Conservation (phyloP, 495 filamentous ascomycete species). For the Hyaloscypha hepaticicola region DNA sequence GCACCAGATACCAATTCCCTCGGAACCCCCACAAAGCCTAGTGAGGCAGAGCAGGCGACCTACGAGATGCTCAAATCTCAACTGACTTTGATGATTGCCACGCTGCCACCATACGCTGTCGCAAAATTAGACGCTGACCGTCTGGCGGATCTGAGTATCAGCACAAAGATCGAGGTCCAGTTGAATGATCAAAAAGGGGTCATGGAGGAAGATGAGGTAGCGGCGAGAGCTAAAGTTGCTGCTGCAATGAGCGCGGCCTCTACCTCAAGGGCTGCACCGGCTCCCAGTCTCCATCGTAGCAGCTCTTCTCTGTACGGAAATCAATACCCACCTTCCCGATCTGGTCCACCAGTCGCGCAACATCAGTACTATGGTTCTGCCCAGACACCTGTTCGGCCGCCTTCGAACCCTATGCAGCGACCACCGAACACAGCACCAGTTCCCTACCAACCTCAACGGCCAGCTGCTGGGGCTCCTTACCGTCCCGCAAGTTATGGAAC, state of each 20-base stretch:
- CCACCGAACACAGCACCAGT: slow-evolving; percentile 22
- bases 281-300: slow-evolving; percentile 24
- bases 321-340: slow-evolving; percentile 26
- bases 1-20: slow-evolving; percentile 47
- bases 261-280: neutral
- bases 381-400: slow-evolving; percentile 28
- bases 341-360: slow-evolving; percentile 3
- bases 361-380: slow-evolving; percentile 26
- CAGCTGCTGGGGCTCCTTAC: slow-evolving; percentile 24
- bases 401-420: slow-evolving; percentile 20
- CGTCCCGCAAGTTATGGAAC: slow-evolving; percentile 18
- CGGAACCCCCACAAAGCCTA: slow-evolving; percentile 48
- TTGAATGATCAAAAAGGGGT: slow-evolving; percentile 71
- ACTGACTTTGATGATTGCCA: slow-evolving; percentile 67
- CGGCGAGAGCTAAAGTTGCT: slow-evolving; percentile 35
- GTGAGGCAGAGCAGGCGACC: slow-evolving; percentile 64
- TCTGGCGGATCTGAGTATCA: slow-evolving; percentile 76
- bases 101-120: slow-evolving; percentile 80
- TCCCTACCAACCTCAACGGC: slow-evolving; percentile 27
- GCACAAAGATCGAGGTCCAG: slow-evolving; percentile 73
- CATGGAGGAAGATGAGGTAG: slow-evolving; percentile 81
- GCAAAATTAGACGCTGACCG: slow-evolving; percentile 84
- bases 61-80: slow-evolving; percentile 77
- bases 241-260: slow-evolving; percentile 13
- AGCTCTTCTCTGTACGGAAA: slow-evolving; percentile 30